Evolutionary conservation across 441 rosid species (phyloP).

Genomic region (Croton laevigatus): DNA sequence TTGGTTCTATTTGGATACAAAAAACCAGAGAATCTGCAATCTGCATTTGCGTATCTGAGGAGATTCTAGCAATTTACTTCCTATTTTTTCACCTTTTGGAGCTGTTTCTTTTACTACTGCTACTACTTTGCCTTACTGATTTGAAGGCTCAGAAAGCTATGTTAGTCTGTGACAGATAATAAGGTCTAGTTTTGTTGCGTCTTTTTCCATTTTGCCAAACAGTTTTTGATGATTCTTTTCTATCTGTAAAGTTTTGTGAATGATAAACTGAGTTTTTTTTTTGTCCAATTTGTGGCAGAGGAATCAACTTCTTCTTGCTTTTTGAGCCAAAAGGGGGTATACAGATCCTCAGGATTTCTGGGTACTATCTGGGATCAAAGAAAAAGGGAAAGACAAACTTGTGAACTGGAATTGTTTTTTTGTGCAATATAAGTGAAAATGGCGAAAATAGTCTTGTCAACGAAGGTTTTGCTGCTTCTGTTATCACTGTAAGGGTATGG

Average conservation of each 20-base stretch:
- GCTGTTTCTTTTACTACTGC: constrained; percentile 35
- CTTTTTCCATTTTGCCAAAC: constrained; percentile 17
- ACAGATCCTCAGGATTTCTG: constrained; percentile 25
- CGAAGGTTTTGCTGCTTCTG: constrained; percentile 35
- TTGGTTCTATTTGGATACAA: constrained; percentile 26
- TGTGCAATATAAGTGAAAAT: constrained; percentile 29
- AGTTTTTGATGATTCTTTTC: constrained; percentile 21
- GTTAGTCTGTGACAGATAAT: constrained; percentile 16
- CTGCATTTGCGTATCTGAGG: constrained; percentile 25
- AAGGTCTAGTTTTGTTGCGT: constrained; percentile 21
- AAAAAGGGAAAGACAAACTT: constrained; percentile 1
- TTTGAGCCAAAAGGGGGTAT: constrained; percentile 25
- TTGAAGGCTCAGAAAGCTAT: constrained; percentile 34
- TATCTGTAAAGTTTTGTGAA: background rate
- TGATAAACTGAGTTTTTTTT: constrained; percentile 1
- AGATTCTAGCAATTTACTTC: constrained; percentile 19
- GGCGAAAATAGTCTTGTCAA: constrained; percentile 48
- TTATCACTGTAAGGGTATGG: constrained; percentile 31
- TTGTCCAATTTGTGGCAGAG: constrained; percentile 17
- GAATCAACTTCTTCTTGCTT: constrained; percentile 25
- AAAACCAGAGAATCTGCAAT: constrained; percentile 25
- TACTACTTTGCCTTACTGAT: constrained; percentile 37
- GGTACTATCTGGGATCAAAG: constrained; percentile 15
- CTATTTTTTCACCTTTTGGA: constrained; percentile 15
- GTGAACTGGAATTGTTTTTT: constrained; percentile 15